These are phyloP conservation scores for Byssothecium circinans DNA, from an alignment of 2,329 filamentous ascomycete species.

Conservation along the genomic window DNA sequence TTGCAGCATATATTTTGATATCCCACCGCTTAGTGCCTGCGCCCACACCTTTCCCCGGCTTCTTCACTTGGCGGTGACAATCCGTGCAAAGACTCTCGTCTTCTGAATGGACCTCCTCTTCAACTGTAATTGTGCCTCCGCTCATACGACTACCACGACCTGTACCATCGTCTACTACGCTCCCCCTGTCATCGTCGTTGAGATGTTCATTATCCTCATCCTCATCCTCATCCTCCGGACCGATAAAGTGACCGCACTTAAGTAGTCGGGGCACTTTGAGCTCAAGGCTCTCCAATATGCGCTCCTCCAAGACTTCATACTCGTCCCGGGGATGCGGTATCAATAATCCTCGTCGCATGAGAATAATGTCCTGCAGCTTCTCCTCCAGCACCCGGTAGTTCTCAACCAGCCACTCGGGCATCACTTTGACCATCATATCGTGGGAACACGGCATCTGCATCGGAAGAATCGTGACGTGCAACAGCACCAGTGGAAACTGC, in stretches of 20 bases:
- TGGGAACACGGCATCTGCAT: conserved; percentile 64
- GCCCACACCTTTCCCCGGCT: conserved; percentile 39
- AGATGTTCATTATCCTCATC: conserved; percentile 45
- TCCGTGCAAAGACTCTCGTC: conserved; percentile 52
- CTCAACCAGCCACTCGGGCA: conserved; percentile 56
- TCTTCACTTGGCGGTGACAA: conserved; percentile 47
- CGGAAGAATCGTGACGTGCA: conserved; percentile 77
- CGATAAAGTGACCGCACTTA: conserved; percentile 74
- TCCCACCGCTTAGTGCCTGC: conserved; percentile 63
- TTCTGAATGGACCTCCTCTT: conserved; percentile 30
- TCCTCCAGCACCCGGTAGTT: conserved; percentile 70
- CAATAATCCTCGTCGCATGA: conserved; percentile 65
- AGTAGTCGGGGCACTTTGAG: conserved; percentile 70
- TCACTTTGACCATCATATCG: conserved; percentile 51
- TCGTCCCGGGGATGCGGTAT: conserved; percentile 78
- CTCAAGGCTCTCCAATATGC: conserved; percentile 73
- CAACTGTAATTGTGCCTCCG: conserved; percentile 37
- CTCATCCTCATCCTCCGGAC: conserved; percentile 15
- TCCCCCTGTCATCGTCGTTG: conserved; percentile 36
- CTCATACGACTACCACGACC: conserved; percentile 41
- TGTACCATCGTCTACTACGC: conserved; percentile 32
- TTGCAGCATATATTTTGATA: conserved; percentile 90
- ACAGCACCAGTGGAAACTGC: conserved; percentile 69
- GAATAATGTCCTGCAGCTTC: conserved; percentile 70
- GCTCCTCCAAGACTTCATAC: conserved; percentile 77